A percentile compares a stretch with the other conserved stretches of the same genome.
Evolutionary conservation across 148 eudicot genomes (phyloP).

Genomic region (Suaeda aralocaspica): DNA sequence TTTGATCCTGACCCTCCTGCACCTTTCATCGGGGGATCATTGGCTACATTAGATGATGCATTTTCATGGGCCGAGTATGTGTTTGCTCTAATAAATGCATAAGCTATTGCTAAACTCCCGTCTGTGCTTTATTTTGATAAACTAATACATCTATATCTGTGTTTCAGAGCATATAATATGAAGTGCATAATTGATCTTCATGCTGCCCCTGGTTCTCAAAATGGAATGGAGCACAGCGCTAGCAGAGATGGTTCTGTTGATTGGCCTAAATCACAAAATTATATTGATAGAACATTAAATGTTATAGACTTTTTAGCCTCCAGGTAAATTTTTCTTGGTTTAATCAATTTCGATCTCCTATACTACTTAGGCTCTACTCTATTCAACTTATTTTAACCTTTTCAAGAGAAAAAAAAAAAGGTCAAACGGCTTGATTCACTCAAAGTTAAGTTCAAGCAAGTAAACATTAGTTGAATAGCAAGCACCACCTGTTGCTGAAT

Average conservation of each 20-base stretch:
- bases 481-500: no score
- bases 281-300: slow-evolving; percentile 49
- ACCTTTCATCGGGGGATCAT: slow-evolving; percentile 70
- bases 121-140: slow-evolving; percentile 8
- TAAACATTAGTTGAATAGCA: no score
- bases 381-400: no score
- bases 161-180: slow-evolving; percentile 49
- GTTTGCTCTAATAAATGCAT: slow-evolving; percentile 11
- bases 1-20: slow-evolving; percentile 73
- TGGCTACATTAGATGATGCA: slow-evolving; percentile 70
- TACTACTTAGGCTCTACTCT: no score
- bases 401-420: no score
- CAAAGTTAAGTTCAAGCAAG: no score
- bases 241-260: slow-evolving; percentile 70
- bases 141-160: slow-evolving; percentile 8
- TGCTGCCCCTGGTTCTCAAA: slow-evolving; percentile 85
- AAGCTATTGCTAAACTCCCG: background rate
- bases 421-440: no score
- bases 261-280: slow-evolving; percentile 62
- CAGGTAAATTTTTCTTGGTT: no score
- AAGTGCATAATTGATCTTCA: slow-evolving; percentile 90
- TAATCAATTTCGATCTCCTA: no score
- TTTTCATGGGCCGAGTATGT: slow-evolving; percentile 88
- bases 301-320: slow-evolving; percentile 69
- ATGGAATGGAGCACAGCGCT: slow-evolving; percentile 85